Percentiles rank a stretch among this genome's conserved stretches.
Evolutionary conservation across 1,284 basidiomycete species (phyloP).

Genomic region (Tilletia caries): DNA sequence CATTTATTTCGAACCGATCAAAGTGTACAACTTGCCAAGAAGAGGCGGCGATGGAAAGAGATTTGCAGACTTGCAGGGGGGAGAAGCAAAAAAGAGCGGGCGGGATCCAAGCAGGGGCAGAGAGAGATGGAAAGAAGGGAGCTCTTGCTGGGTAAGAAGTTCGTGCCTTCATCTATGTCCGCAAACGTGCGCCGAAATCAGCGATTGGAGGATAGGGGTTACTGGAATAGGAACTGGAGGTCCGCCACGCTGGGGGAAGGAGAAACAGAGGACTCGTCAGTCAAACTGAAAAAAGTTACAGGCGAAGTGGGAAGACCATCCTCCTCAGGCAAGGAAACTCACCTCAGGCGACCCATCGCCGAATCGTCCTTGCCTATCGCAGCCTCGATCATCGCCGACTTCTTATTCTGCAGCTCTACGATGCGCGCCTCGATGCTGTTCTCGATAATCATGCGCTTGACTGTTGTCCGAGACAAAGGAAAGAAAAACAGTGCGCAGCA

Average conservation of each 20-base stretch:
- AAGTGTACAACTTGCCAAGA: too few relatives aligned
- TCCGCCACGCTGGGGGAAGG: constrained; percentile 35
- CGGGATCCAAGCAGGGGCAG: too few relatives aligned
- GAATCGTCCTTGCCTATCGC: constrained; percentile 51
- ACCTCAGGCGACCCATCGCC: constrained; percentile 48
- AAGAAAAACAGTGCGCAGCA: background rate
- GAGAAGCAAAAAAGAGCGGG: too few relatives aligned
- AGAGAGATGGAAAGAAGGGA: too few relatives aligned
- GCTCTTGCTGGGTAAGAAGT: too few relatives aligned
- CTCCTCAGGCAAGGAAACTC: background rate
- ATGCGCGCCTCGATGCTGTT: constrained; percentile 95
- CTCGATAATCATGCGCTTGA: constrained; percentile 89
- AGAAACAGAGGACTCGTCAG: background rate
- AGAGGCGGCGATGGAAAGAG: too few relatives aligned
- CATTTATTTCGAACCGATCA: too few relatives aligned
- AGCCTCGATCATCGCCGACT: constrained; percentile 60
- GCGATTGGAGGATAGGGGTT: too few relatives aligned
- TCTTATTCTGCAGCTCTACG: constrained; percentile 84
- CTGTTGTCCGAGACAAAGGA: constrained; percentile 62
- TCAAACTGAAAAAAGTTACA: background rate
- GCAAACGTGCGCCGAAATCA: too few relatives aligned
- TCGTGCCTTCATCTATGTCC: too few relatives aligned
- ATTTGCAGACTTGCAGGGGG: too few relatives aligned
- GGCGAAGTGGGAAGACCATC: background rate
- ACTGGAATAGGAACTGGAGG: constrained; percentile 48